phyloP scores from a whole-genome alignment of 1,284 basidiomycete species.

The Rhizopogon parksii region DNA sequence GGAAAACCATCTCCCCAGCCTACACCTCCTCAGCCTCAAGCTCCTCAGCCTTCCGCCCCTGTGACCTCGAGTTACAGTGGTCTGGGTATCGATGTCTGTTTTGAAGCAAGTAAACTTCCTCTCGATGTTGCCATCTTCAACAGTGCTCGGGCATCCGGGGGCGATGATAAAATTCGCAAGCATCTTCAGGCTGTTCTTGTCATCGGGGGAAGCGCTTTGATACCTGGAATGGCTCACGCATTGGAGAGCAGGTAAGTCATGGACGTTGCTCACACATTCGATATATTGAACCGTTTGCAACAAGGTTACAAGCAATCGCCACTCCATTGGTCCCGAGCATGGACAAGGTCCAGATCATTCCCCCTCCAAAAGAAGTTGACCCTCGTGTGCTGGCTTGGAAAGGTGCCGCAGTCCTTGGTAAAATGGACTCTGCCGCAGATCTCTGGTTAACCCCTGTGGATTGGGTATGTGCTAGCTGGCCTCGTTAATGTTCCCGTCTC shows the following conservation, averaged over 20 bases:
- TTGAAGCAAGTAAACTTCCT: constrained; percentile 86
- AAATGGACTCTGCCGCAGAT: constrained; percentile 85
- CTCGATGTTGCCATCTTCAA: constrained; percentile 94
- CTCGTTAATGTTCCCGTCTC: background rate
- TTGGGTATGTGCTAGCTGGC: constrained; percentile 56
- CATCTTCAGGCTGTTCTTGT: constrained; percentile 86
- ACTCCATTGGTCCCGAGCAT: constrained; percentile 75
- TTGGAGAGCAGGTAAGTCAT: constrained; percentile 65
- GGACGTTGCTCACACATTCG: constrained; percentile 7
- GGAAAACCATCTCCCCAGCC: constrained; percentile 29
- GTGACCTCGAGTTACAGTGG: constrained; percentile 22
- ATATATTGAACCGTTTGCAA: constrained; percentile 18
- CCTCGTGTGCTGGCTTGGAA: constrained; percentile 91
- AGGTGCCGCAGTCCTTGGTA: constrained; percentile 88
- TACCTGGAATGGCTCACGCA: constrained; percentile 72
- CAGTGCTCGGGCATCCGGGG: constrained; percentile 76
- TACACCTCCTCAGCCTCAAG: constrained; percentile 17
- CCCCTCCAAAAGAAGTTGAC: constrained; percentile 90
- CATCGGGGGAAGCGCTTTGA: constrained; percentile 74
- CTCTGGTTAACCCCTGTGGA: constrained; percentile 85
- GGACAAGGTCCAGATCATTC: constrained; percentile 83
- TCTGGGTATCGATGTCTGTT: constrained; percentile 64
- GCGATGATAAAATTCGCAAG: constrained; percentile 86
- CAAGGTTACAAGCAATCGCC: constrained; percentile 71
- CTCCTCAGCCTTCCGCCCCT: constrained; percentile 16